Evolutionary conservation across 2,329 filamentous ascomycete species (phyloP).

Genomic region (Trichoderma sp.): DNA sequence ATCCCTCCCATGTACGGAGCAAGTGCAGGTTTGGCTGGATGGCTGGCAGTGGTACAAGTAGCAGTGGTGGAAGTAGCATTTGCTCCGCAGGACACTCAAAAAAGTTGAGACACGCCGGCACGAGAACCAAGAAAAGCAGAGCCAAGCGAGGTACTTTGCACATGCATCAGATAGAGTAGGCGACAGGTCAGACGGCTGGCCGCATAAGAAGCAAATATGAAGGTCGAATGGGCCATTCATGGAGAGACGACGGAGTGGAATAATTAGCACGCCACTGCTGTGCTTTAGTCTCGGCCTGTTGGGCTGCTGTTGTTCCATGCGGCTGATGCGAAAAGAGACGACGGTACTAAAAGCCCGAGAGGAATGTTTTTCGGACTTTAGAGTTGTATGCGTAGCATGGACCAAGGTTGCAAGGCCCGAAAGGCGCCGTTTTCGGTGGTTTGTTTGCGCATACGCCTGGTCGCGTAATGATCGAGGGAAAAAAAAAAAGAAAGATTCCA

Average conservation of each 20-base stretch:
- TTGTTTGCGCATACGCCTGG: neutral
- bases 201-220: constrained; percentile 3
- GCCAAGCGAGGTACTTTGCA: neutral
- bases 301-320: neutral
- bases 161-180: constrained; percentile 1
- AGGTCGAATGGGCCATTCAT: neutral
- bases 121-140: neutral
- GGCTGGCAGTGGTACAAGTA: neutral
- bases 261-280: neutral
- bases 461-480: neutral
- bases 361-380: constrained; percentile 6
- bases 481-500: constrained; percentile 8
- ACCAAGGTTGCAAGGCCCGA: neutral
- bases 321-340: neutral
- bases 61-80: neutral
- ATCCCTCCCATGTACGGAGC: neutral
- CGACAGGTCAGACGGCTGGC: constrained; percentile 20
- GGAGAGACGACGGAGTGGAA: neutral
- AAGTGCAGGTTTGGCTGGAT: neutral
- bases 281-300: neutral
- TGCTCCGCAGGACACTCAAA: neutral
- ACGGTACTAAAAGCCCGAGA: neutral
- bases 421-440: neutral
- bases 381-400: neutral
- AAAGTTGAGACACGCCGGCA: neutral